Base-by-base conservation (phyloP, 768 basidiomycete species). In the Hygrocybe coccinea region DNA sequence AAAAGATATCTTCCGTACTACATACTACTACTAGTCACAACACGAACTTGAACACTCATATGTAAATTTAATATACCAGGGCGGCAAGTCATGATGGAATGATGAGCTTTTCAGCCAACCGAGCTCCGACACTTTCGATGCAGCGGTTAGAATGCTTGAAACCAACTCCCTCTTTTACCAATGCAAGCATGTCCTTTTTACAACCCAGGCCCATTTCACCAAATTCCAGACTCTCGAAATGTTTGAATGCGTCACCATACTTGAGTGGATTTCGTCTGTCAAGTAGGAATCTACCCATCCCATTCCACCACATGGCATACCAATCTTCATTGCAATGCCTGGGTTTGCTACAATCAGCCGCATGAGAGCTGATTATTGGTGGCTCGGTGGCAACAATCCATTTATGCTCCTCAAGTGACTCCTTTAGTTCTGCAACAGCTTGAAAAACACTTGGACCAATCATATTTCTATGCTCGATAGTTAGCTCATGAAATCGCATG, bases 291-390 rank as follows among this genome's bases (percentile, higher is more conserved):
- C 50, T 15, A 2, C 17, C 52, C 39, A 53, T 53, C 9, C 52
- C 22, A 22, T 53, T 53, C 52, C 52, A 53, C 52, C 39, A 53
- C 12, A 44, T 17, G 3, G 38, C 52, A 53, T 24, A 44, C 52
- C 52, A 53, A 35, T 53, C 52, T 11, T 43, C 25, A 25, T 11
- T 39, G 24, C 52, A 53, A 3, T 33, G 17, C 8, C 21, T 11
- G 17, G 8, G 52, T 8, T 53, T 33, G 21, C 15, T 3, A 24
- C 52, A 53, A 25, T 53, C 39, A 19, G n/a, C 10, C 29, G 52
- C 37, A 45, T 53, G 52, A 25, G 21, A 12, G 2, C 9, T 17
- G 17, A 53, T 53, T 10, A 24, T 10, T 3, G 52, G 52, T 33
- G 52, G 52, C 24, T 53, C 39, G 10, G 38, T 8, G 2, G 52